Conservation (phyloP, 1,284 basidiomycete species). For the Microbotryum lychnidis-dioicae region DNA sequence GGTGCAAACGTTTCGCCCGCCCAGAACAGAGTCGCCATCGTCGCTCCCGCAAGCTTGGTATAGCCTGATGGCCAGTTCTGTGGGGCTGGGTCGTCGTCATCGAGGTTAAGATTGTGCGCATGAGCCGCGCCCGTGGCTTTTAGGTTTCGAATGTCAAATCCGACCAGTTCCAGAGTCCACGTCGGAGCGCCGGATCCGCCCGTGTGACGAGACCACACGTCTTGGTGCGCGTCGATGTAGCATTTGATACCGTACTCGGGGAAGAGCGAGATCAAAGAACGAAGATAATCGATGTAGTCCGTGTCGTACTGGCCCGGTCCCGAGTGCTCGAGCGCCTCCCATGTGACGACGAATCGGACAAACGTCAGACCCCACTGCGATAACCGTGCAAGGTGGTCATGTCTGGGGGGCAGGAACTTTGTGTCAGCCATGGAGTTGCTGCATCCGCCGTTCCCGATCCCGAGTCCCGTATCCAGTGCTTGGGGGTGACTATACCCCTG, state of each 20-base stretch:
- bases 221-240: constrained; percentile 55
- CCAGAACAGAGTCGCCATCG: constrained; percentile 48
- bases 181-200: constrained; percentile 55
- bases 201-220: constrained; percentile 86
- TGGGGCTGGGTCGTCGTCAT: constrained; percentile 44
- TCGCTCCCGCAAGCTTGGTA: constrained; percentile 61
- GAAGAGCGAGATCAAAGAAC: constrained; percentile 62
- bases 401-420: neutral
- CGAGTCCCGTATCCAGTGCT: no score
- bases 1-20: constrained; percentile 77
- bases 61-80: constrained; percentile 51
- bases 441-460: no score
- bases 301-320: constrained; percentile 79
- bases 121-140: constrained; percentile 77
- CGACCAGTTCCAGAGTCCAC: constrained; percentile 27
- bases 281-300: constrained; percentile 75
- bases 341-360: constrained; percentile 69
- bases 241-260: constrained; percentile 70
- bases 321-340: constrained; percentile 90
- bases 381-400: constrained; percentile 37
- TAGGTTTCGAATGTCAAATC: constrained; percentile 45
- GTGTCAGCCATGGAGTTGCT: constrained; percentile 3
- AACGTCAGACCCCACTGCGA: constrained; percentile 41
- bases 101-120: constrained; percentile 51
- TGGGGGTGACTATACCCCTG: no score